Evolutionary conservation across 768 basidiomycete genomes (phyloP), one percentile per base, ranked within the genome.

Genomic region (Naganishia vishniacii): DNA sequence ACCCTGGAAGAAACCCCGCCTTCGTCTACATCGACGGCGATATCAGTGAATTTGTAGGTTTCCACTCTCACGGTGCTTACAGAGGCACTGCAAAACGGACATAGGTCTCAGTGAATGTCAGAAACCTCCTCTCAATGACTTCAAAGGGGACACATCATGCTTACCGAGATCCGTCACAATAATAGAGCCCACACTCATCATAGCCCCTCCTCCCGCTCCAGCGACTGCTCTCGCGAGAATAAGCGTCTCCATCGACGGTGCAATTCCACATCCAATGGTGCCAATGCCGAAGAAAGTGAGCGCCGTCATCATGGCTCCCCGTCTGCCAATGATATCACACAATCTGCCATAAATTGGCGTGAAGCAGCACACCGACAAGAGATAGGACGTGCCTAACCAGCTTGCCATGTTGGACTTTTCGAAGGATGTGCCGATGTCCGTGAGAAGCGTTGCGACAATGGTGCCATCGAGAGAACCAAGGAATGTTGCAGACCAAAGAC

Each of bases 281-380:
- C 73, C 72, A 26, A 70, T 29, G 31, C 90, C 88, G 81, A 97
- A 95, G 66, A 95, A 81, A 67, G 83, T 81, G 63, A 93, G 78
- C 11, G 87, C 92, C 48, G 90, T 79, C 67, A 95, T 80, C 86
- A 92, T 89, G 18, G 93, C 88, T 45, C 86, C 85, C 77, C 88
- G 88, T 48, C 93, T 82, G 6, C 79, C 79, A 59, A 78, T 73
- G 62, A 79, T 77, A 46, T 78, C 77, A 49, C 70, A 69, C 32
- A 78, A 63, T 25, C 77, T 67, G 0, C 77, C 78, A 48, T 79
- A 79, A 16, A 77, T 69, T 64, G 90, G 91, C 23, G 91, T 91
- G 76, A 92, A 91, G 47, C 48, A 70, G 61, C 73, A 73, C 23
- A 72, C 64, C 0, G 69, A 65, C 7, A 76, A 53, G 2, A 76